phyloP scores from a whole-genome alignment of 805 yeast genomes.

The Schwanniomyces vanrijiae region DNA sequence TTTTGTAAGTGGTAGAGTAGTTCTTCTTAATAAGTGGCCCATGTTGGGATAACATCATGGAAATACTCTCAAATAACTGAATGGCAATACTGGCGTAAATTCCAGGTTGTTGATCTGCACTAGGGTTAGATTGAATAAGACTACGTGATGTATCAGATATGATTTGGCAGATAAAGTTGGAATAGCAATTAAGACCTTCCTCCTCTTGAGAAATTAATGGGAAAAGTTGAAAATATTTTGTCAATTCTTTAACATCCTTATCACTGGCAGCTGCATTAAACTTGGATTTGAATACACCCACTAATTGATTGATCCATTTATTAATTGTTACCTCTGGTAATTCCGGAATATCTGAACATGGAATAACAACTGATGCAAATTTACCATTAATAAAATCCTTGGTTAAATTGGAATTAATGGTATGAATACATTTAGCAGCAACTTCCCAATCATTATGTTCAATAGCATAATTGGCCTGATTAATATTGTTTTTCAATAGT shows the following conservation, averaged over 20 bases:
- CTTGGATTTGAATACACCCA: slow-evolving; percentile 53
- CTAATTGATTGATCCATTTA: slow-evolving; percentile 61
- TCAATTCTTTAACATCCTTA: slow-evolving; percentile 66
- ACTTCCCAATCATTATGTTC: slow-evolving; percentile 66
- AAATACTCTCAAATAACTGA: slow-evolving; percentile 78
- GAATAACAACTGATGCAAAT: slow-evolving; percentile 80
- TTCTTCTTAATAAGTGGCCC: slow-evolving; percentile 71
- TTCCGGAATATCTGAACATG: slow-evolving; percentile 83
- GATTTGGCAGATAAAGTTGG: slow-evolving; percentile 81
- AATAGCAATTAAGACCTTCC: slow-evolving; percentile 76
- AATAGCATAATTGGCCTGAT: slow-evolving; percentile 67
- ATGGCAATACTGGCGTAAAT: slow-evolving; percentile 59
- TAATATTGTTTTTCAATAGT: slow-evolving; percentile 62
- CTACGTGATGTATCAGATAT: slow-evolving; percentile 76
- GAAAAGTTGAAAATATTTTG: slow-evolving; percentile 80
- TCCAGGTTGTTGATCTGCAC: slow-evolving; percentile 37
- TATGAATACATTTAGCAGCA: slow-evolving; percentile 70
- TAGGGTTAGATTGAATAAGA: slow-evolving; percentile 46
- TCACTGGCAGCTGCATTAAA: slow-evolving; percentile 70
- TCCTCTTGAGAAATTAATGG: slow-evolving; percentile 77
- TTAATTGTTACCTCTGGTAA: slow-evolving; percentile 59
- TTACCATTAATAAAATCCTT: slow-evolving; percentile 53
- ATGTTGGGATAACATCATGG: slow-evolving; percentile 84
- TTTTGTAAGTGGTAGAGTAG: slow-evolving; percentile 54
- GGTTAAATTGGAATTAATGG: slow-evolving; percentile 48